These are phyloP conservation scores for Xylaria digitata DNA, from an alignment of 2,329 filamentous ascomycete genomes.

Conservation along the genomic window DNA sequence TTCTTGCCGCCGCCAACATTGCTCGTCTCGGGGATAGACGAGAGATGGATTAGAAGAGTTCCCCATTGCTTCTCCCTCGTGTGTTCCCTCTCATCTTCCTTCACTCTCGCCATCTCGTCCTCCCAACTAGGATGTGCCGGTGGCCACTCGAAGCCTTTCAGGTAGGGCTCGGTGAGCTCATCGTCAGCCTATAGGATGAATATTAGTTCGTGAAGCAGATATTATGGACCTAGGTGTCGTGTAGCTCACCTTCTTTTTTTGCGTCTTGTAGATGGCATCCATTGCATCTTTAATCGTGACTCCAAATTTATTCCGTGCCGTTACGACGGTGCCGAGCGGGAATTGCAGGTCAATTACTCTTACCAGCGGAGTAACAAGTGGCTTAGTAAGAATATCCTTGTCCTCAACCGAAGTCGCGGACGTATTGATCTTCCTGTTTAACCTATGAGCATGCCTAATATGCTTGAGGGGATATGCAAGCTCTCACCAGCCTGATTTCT, in stretches of 20 bases:
- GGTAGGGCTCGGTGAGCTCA: slow-evolving; percentile 86
- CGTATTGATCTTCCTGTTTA: slow-evolving; percentile 88
- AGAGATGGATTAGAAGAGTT: slow-evolving; percentile 84
- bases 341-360: slow-evolving; percentile 96
- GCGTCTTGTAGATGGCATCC: slow-evolving; percentile 95
- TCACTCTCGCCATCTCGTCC: slow-evolving; percentile 32
- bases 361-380: slow-evolving; percentile 82
- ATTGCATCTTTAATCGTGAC: slow-evolving; percentile 97
- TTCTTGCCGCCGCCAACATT: slow-evolving; percentile 66
- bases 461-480: slow-evolving; percentile 1
- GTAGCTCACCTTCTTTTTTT: slow-evolving; percentile 87
- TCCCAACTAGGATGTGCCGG: slow-evolving; percentile 41
- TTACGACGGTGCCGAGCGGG: slow-evolving; percentile 86
- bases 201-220: slow-evolving; percentile 19
- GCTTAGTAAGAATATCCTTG: slow-evolving; percentile 83
- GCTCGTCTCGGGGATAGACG: slow-evolving; percentile 74
- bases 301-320: slow-evolving; percentile 89
- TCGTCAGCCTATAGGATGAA: slow-evolving; percentile 77
- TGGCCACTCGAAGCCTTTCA: slow-evolving; percentile 93
- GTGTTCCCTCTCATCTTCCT: slow-evolving; percentile 39
- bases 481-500: slow-evolving; percentile 86
- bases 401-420: slow-evolving; percentile 83
- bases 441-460: slow-evolving; percentile 30
- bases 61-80: slow-evolving; percentile 91
- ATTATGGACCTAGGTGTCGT: background rate